phyloP scores from a whole-genome alignment of 805 yeast species.

The Pichia gijzeniarum region DNA sequence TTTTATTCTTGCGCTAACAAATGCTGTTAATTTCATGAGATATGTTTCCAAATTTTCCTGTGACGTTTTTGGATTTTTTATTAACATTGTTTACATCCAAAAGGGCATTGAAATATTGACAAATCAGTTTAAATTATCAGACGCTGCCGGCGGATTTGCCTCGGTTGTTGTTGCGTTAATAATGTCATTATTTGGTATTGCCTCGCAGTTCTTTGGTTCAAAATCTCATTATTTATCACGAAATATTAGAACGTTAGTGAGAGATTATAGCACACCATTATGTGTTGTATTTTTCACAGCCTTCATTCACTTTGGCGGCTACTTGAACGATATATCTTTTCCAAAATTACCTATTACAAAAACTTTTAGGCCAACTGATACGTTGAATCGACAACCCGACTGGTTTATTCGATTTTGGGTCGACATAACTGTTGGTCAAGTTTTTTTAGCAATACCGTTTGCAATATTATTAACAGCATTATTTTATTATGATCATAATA shows the following conservation, averaged over 20 bases:
- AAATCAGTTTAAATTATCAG: constrained; percentile 52
- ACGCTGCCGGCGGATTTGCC: constrained; percentile 41
- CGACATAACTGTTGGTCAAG: constrained; percentile 59
- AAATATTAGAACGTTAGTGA: constrained; percentile 57
- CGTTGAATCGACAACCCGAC: constrained; percentile 41
- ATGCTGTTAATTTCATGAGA: constrained; percentile 59
- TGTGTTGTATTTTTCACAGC: constrained; percentile 88
- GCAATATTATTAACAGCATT: constrained; percentile 77
- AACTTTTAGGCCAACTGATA: constrained; percentile 68
- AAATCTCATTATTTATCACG: constrained; percentile 57
- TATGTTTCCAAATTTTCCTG: constrained; percentile 79
- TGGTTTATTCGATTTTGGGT: constrained; percentile 80
- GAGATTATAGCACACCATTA: constrained; percentile 82
- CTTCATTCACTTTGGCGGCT: constrained; percentile 86
- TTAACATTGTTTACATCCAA: constrained; percentile 79
- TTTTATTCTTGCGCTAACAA: constrained; percentile 59
- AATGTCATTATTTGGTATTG: constrained; percentile 75
- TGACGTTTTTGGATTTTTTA: constrained; percentile 89
- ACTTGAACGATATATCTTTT: constrained; percentile 49
- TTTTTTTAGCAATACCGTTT: constrained; percentile 89
- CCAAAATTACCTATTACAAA: constrained; percentile 61
- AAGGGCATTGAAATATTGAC: constrained; percentile 82
- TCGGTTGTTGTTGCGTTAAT: constrained; percentile 66
- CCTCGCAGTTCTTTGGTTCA: constrained; percentile 50
- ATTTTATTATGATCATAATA: constrained; percentile 94